Percentiles rank a stretch among this genome's conserved stretches.
Conservation (phyloP, 257 asterid genomes). For the Primulina eburnea region DNA sequence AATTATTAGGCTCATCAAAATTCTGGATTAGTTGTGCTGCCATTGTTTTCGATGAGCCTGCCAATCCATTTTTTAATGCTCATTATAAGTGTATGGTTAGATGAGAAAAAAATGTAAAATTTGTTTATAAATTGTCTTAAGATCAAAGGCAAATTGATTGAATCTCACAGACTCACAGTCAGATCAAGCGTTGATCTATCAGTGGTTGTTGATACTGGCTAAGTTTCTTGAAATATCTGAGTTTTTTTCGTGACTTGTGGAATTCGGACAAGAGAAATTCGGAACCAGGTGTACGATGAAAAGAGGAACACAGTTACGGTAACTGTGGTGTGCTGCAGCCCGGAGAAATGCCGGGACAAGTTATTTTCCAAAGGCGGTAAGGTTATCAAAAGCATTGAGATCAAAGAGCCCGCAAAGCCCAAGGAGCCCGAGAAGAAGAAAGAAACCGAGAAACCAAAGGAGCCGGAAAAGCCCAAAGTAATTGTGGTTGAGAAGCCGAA, state of each 20-base stretch:
- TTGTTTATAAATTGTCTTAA: too few species aligned
- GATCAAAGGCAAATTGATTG: too few species aligned
- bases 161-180: too few species aligned
- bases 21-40: neutral
- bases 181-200: neutral
- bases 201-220: too few species aligned
- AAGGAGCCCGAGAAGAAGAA: neutral
- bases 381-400: slow-evolving; percentile 59
- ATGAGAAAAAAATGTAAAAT: too few species aligned
- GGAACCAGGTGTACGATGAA: slow-evolving; percentile 69
- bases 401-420: slow-evolving; percentile 32
- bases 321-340: slow-evolving; percentile 74
- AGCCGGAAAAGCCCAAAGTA: slow-evolving; percentile 27
- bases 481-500: slow-evolving; percentile 23
- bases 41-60: neutral
- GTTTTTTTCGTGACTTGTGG: slow-evolving; percentile 11
- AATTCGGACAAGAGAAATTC: slow-evolving; percentile 50
- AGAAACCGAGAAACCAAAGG: slow-evolving; percentile 18
- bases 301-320: slow-evolving; percentile 57
- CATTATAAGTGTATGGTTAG: too few species aligned
- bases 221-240: slow-evolving; percentile 11
- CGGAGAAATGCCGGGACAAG: slow-evolving; percentile 75
- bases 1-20: neutral
- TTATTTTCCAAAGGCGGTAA: slow-evolving; percentile 52
- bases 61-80: too few species aligned